Conservation (phyloP, 176 grass and related monocot genomes). For the Poa pratensis region DNA sequence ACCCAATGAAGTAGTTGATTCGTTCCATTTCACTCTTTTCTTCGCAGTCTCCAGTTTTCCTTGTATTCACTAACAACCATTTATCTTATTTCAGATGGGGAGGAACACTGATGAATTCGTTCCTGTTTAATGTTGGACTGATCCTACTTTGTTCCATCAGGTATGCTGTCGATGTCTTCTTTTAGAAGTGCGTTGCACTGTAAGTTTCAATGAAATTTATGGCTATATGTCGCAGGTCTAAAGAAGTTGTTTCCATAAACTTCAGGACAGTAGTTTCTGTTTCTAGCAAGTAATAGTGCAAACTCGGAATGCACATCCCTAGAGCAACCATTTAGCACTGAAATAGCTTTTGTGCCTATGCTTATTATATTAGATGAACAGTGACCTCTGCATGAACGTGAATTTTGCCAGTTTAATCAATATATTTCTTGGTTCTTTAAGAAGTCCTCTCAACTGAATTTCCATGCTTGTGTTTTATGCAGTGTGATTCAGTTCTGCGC, state of each 20-base stretch:
- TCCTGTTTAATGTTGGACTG: constrained; percentile 95
- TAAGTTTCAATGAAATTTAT: not conserved
- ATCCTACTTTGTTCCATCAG: constrained; percentile 99
- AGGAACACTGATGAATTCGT: constrained; percentile 97
- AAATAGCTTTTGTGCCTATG: constrained; percentile 5
- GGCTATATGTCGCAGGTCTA: not conserved
- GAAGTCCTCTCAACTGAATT: not conserved
- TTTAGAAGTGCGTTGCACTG: not conserved
- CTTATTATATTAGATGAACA: constrained; percentile 30
- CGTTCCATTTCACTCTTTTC: constrained; percentile 7
- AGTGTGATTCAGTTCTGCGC: constrained; percentile 99
- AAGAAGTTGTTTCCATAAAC: not conserved
- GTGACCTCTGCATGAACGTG: not conserved
- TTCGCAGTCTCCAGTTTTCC: constrained; percentile 6
- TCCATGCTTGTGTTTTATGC: constrained; percentile 33
- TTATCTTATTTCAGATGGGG: constrained; percentile 83
- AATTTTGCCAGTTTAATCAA: not conserved
- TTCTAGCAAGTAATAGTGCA: not conserved
- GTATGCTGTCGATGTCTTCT: constrained; percentile 46
- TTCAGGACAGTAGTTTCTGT: not conserved
- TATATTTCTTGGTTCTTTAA: not conserved
- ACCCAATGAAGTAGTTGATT: constrained; percentile 97
- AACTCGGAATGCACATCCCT: not conserved
- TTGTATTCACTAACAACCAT: constrained; percentile 25
- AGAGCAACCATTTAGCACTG: not conserved